Conservation (phyloP, 495 filamentous ascomycete genomes). For the Neurospora africana region DNA sequence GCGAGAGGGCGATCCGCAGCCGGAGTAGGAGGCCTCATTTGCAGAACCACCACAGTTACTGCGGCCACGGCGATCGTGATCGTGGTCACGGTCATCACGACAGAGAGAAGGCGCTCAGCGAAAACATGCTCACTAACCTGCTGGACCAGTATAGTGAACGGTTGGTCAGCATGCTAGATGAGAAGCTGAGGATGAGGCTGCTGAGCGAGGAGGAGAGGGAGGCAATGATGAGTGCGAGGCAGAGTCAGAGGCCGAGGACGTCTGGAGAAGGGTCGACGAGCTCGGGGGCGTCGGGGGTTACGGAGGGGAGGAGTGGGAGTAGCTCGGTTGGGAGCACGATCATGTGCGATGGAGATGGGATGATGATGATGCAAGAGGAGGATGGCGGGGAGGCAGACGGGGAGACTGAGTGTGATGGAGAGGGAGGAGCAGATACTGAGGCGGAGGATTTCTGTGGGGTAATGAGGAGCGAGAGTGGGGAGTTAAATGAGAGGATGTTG, state of each 20-base stretch:
- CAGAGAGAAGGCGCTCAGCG: slow-evolving; percentile 38
- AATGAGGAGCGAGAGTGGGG: background rate
- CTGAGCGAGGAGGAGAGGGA: slow-evolving; percentile 20
- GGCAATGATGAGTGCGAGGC: background rate
- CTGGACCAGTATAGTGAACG: slow-evolving; percentile 65
- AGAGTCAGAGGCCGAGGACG: slow-evolving; percentile 10
- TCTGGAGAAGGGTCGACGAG: slow-evolving; percentile 15
- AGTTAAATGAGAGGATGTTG: background rate
- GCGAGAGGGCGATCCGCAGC: slow-evolving; percentile 44
- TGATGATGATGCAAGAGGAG: background rate
- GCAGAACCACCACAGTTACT: background rate
- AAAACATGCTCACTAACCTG: slow-evolving; percentile 48
- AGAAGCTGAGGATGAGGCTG: slow-evolving; percentile 43
- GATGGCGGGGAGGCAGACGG: background rate
- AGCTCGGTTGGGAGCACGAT: background rate
- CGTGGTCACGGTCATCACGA: background rate
- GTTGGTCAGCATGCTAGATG: slow-evolving; percentile 59
- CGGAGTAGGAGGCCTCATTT: slow-evolving; percentile 5
- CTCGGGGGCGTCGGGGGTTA: slow-evolving; percentile 3
- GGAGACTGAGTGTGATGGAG: background rate
- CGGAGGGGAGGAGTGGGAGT: background rate
- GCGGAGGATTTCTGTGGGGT: background rate
- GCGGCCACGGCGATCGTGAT: background rate
- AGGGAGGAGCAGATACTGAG: background rate
- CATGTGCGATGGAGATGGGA: background rate